Evolutionary conservation across 179 eudicot species (phyloP), one percentile per base, ranked within the genome.

Genomic region (Drosera spatulata): DNA sequence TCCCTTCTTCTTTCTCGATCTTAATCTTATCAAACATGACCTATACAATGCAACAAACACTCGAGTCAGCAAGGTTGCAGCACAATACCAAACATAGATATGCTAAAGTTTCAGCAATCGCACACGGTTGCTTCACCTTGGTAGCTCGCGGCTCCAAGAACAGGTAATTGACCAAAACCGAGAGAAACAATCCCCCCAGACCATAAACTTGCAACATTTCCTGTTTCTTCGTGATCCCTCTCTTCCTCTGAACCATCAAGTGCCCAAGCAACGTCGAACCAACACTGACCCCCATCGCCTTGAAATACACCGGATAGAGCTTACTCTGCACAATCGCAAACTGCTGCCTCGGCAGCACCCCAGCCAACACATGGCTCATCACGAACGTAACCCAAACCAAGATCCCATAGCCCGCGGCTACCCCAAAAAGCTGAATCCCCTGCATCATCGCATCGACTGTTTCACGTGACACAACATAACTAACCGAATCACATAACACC

Each of bases 71-170:
- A 59, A 43, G n/a, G 2, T 7, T 11, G 56, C 3, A n/a, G 15
- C 39, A 53, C 33, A 53, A n/a, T 10, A 53, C 8, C 56, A 53
- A 53, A 14, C 37, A 53, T 11, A 53, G 3, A n/a, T 0, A n/a
- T 12, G 37, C 13, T 22, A 53, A 46, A 46, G 11, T 10, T 46
- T 6, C 49, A 6, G 49, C 11, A 6, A 33, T 12, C 3, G 37
- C 37, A 53, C 56, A 10, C 37, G 3, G 13, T 5, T 4, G 9
- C 8, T 39, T 22, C 73, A 88, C 96, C 90, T 88, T 83, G 5
- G 83, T 82, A 6, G 97, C 97, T 6, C 73, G 68, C 14, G 97
- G 97, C 75, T 91, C 97, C 75, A 87, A 74, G 72, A 61, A 75
- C 6, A 70, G 62, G 63, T 73, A 64, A 67, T 91, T 91, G 39